Conservation (phyloP, 2,329 filamentous ascomycete genomes). For the Aspergillus nomiae region DNA sequence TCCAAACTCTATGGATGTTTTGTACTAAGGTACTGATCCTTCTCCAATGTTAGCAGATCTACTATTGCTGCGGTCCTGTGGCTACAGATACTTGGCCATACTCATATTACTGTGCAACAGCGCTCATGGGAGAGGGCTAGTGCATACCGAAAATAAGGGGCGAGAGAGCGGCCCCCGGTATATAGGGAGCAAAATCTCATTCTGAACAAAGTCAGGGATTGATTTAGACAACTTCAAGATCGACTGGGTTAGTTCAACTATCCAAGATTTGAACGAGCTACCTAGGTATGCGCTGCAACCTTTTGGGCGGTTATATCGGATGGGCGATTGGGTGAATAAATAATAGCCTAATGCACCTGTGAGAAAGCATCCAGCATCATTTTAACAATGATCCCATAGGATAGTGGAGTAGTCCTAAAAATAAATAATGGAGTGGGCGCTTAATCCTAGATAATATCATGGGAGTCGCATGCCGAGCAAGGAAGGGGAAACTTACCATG, state of each 20-base stretch:
- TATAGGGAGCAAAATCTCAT: not conserved
- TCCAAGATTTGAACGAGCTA: not conserved
- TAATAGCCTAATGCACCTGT: not conserved
- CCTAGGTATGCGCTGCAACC: not conserved
- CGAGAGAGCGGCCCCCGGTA: not conserved
- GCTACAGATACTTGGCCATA: not conserved
- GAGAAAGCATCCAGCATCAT: not conserved
- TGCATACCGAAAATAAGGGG: not conserved
- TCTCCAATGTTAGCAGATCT: not conserved
- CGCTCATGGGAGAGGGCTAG: not conserved
- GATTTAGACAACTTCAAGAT: not conserved
- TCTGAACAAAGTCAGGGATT: not conserved
- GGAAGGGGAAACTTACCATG: not conserved
- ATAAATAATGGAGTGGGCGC: not conserved
- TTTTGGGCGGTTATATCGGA: slow-evolving; percentile 12
- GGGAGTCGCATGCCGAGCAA: not conserved
- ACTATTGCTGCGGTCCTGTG: not conserved
- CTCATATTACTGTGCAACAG: not conserved
- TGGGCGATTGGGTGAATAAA: slow-evolving; percentile 11
- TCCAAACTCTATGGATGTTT: not conserved
- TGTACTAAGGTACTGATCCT: not conserved
- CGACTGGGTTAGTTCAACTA: not conserved
- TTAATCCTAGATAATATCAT: not conserved
- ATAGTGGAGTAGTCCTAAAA: not conserved
- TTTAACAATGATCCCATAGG: not conserved